Percentiles rank a stretch among this genome's conserved stretches.
These are phyloP conservation scores for Quercus tomentella DNA, from an alignment of 331 rosid species.

Conservation along the genomic window DNA sequence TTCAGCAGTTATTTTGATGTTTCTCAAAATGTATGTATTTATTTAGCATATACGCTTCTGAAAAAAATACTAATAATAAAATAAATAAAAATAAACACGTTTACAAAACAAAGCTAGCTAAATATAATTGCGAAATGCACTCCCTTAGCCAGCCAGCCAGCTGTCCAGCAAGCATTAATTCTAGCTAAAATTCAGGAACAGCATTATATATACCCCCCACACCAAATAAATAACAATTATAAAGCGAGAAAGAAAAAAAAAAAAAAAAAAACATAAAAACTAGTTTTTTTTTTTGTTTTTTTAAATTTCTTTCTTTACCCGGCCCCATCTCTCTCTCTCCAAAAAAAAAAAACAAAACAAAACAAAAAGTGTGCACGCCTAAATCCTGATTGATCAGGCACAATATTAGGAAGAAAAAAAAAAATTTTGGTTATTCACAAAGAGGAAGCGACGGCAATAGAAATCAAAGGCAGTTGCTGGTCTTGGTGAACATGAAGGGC, in stretches of 20 bases:
- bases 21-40: no score
- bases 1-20: no score
- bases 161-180: no score
- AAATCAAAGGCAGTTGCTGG: conserved; percentile 25
- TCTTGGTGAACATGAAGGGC: no score
- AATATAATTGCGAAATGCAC: no score
- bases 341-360: no score
- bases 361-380: not conserved
- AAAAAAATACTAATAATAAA: not conserved
- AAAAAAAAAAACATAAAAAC: not conserved
- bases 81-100: not conserved
- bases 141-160: no score
- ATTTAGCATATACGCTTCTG: no score
- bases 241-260: not conserved
- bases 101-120: no score
- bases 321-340: not conserved
- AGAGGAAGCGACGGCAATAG: conserved; percentile 20
- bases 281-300: not conserved
- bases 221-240: not conserved
- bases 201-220: no score
- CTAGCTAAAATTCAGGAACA: no score
- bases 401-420: not conserved
- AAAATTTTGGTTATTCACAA: not conserved
- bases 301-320: not conserved
- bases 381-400: not conserved